Base-by-base conservation (phyloP, 2,329 filamentous ascomycete species). In the Calonectria pauciramosa region DNA sequence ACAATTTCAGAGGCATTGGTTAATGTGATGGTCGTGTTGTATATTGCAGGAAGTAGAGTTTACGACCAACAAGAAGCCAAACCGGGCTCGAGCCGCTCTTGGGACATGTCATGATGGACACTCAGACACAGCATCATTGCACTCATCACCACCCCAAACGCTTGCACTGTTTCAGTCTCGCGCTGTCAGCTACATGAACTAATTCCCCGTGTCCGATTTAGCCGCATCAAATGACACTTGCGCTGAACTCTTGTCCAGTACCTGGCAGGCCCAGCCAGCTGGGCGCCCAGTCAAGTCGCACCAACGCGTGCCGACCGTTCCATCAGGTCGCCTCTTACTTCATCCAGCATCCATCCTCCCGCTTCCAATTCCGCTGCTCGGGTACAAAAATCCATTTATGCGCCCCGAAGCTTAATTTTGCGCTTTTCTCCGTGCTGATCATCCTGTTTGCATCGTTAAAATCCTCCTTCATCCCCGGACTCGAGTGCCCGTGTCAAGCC, bases 301-400 rank as follows among this genome's bases (percentile, higher is more conserved):
- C 71, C 71, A 73, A 36, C 41, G 66, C 59, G 59, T 60, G 71
- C 71, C 66, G 59, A 54, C 66, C 47, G 49, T 65, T 65, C 59
- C 49, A 60, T 34, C 34, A 14, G 41, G 38, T 49, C 30, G 26
- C 60, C 26, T 65, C 38, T 32, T 30, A 30, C 60, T 63, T 47
- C 47, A 56, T 28, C 68, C n/a, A 65, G 59, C 51, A 28, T 26
- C 60, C 30, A n/a, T 32, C 4, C 18, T 30, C 38, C 51, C 51
- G 59, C 34, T 36, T 65, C 59, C 59, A 63, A 38, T 59, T 36
- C 51, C 36, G 49, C 59, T 56, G 23, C 67, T 23, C 60, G 70
- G 60, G 51, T 73, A 73, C 67, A 73, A 73, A 72, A 73, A 67
- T 51, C 51, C 71, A 60, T 70, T 70, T 63, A 70, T 41, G 71